Conservation (phyloP, 208 protist genomes). For the Leishmania tarentolae region DNA sequence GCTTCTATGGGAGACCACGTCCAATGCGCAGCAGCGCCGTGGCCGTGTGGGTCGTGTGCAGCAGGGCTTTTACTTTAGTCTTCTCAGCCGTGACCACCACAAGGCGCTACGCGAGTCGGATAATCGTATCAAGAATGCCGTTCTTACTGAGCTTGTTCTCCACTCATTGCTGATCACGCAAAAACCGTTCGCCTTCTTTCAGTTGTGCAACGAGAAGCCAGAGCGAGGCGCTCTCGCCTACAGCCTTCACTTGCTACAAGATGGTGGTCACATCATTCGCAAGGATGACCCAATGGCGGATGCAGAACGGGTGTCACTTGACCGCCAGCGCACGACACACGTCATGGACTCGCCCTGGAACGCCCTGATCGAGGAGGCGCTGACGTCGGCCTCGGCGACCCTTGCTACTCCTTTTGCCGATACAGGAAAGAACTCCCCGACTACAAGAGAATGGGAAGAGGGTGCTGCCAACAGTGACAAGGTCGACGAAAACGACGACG, state of each 20-base stretch:
- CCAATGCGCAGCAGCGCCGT: slow-evolving; percentile 70
- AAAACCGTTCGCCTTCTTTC: slow-evolving; percentile 65
- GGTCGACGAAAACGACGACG: background rate
- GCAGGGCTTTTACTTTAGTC: slow-evolving; percentile 89
- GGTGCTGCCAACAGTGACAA: background rate
- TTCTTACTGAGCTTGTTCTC: slow-evolving; percentile 76
- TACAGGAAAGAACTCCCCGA: background rate
- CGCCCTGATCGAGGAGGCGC: slow-evolving; percentile 39
- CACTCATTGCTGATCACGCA: slow-evolving; percentile 75
- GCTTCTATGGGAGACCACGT: slow-evolving; percentile 72
- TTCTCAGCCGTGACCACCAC: slow-evolving; percentile 52
- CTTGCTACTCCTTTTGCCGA: background rate
- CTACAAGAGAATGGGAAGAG: background rate
- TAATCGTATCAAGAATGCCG: slow-evolving; percentile 63
- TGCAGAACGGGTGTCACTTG: slow-evolving; percentile 40
- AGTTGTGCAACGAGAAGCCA: slow-evolving; percentile 72
- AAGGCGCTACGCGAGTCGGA: slow-evolving; percentile 33
- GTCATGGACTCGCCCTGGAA: slow-evolving; percentile 47
- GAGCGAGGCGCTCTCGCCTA: slow-evolving; percentile 48
- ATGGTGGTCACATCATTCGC: slow-evolving; percentile 68
- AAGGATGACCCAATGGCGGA: slow-evolving; percentile 36
- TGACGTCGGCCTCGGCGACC: background rate
- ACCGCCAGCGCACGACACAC: slow-evolving; percentile 25
- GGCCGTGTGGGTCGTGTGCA: slow-evolving; percentile 84
- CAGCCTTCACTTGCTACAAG: slow-evolving; percentile 63